These are phyloP conservation scores for Sphaerulina populicola DNA, from an alignment of 2,329 filamentous ascomycete genomes.

Conservation along the genomic window DNA sequence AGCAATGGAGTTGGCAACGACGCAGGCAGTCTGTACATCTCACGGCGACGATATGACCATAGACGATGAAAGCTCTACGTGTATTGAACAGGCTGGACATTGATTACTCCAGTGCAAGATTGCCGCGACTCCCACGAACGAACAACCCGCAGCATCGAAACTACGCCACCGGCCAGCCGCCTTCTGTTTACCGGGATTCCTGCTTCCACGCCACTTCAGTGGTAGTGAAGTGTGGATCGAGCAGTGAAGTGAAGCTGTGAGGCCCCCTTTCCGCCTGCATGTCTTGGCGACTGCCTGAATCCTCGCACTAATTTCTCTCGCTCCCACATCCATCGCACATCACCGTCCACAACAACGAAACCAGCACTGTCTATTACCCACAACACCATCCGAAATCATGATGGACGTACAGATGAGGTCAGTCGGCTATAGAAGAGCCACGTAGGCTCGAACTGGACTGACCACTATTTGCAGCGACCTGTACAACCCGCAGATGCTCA, in stretches of 20 bases:
- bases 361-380: no score
- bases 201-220: background rate
- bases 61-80: constrained; percentile 6
- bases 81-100: background rate
- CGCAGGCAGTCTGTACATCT: constrained; percentile 4
- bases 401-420: no score
- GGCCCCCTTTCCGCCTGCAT: background rate
- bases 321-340: background rate
- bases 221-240: background rate
- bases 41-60: constrained; percentile 3
- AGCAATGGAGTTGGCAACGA: constrained; percentile 8
- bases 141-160: no score
- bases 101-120: no score
- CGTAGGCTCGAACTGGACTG: no score
- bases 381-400: no score
- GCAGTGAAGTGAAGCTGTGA: background rate
- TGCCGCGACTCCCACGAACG: no score
- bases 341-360: background rate
- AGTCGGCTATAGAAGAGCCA: no score
- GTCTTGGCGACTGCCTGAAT: background rate
- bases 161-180: no score
- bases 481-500: background rate
- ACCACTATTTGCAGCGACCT: background rate
- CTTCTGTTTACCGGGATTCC: background rate
- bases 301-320: background rate